Evolutionary conservation across 1,284 basidiomycete genomes (phyloP).

Genomic region (Inonotus hispidus): DNA sequence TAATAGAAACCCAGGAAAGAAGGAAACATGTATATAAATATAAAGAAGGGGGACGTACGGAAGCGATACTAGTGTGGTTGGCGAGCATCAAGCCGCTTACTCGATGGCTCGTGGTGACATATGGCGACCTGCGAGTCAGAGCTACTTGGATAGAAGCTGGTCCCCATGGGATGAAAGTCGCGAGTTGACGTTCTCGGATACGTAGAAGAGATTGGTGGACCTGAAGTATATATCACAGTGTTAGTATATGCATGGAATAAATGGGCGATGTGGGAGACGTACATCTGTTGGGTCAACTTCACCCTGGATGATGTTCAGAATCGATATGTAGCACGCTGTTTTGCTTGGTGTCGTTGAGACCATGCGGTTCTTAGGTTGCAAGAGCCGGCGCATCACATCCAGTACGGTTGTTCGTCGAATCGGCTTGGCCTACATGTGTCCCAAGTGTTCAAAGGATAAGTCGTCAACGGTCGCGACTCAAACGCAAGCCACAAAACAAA

Average conservation of each 20-base stretch:
- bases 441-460: slow-evolving; percentile 4
- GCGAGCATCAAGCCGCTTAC: slow-evolving; percentile 98
- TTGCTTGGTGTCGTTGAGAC: slow-evolving; percentile 93
- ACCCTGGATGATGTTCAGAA: slow-evolving; percentile 97
- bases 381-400: slow-evolving; percentile 95
- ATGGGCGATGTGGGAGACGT: slow-evolving; percentile 23
- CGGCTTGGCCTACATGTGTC: slow-evolving; percentile 61
- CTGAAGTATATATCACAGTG: slow-evolving; percentile 36
- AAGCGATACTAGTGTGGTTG: slow-evolving; percentile 96
- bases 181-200: slow-evolving; percentile 93
- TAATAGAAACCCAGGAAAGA: background rate
- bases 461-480: background rate
- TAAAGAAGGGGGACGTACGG: slow-evolving; percentile 51
- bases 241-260: slow-evolving; percentile 1
- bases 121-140: slow-evolving; percentile 87
- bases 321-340: slow-evolving; percentile 94
- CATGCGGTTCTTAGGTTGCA: slow-evolving; percentile 99
- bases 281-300: slow-evolving; percentile 98
- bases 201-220: slow-evolving; percentile 96
- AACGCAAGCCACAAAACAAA: background rate
- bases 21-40: background rate
- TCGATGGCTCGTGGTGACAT: slow-evolving; percentile 82
- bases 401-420: slow-evolving; percentile 93
- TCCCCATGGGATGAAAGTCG: slow-evolving; percentile 99
- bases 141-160: slow-evolving; percentile 98